A percentile compares a stretch with the other conserved stretches of the same genome.
phyloP scores from a whole-genome alignment of 192 early-diverging fungal genomes.

The Paraglomus brasilianum region DNA sequence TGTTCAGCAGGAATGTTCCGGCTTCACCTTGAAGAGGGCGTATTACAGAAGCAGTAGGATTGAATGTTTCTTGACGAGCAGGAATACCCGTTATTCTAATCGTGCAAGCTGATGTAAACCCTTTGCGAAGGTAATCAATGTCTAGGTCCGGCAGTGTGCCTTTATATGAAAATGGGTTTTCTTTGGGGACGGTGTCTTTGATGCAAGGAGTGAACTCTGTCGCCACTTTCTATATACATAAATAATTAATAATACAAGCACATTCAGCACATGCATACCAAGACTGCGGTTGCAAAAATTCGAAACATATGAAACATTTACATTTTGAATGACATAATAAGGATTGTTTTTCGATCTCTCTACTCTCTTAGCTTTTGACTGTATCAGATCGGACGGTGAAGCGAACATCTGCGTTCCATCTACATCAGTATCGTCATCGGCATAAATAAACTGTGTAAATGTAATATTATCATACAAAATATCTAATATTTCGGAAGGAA shows the following conservation, averaged over 20 bases:
- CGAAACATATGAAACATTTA: constrained; percentile 23
- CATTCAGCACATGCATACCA: too few relatives aligned
- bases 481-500: constrained; percentile 46
- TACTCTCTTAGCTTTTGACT: constrained; percentile 29
- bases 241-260: neutral
- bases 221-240: constrained; percentile 2
- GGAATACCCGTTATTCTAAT: constrained; percentile 20
- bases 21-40: constrained; percentile 19
- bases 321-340: constrained; percentile 45
- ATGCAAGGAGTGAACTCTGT: constrained; percentile 21
- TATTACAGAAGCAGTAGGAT: constrained; percentile 2
- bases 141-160: constrained; percentile 12
- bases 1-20: constrained; percentile 33
- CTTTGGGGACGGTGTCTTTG: constrained; percentile 3
- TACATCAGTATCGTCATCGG: constrained; percentile 47
- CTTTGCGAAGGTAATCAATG: neutral
- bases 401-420: constrained; percentile 33
- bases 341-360: constrained; percentile 37
- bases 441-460: constrained; percentile 49
- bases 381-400: too few relatives aligned
- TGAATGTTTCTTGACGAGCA: constrained; percentile 4
- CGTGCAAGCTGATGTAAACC: constrained; percentile 4
- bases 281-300: neutral
- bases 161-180: constrained; percentile 27
- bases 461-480: constrained; percentile 63